Conservation (phyloP, 257 asterid species). For the Rauvolfia tetraphylla region DNA sequence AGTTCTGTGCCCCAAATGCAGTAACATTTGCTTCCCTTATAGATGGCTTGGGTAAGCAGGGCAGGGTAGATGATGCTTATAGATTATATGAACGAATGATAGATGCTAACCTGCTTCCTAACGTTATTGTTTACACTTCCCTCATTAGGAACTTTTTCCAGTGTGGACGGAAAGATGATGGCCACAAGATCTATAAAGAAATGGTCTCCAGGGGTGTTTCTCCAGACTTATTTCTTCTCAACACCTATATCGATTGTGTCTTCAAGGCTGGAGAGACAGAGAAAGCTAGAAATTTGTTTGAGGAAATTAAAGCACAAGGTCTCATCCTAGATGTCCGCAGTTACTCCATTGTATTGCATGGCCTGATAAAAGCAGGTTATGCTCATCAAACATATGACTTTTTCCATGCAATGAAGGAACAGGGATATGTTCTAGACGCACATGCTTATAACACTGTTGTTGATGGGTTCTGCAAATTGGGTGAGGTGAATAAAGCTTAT, state of each 20-base stretch:
- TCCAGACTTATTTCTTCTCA: slow-evolving; percentile 68
- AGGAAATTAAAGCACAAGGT: slow-evolving; percentile 50
- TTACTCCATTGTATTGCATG: slow-evolving; percentile 75
- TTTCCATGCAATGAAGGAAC: slow-evolving; percentile 71
- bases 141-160: slow-evolving; percentile 69
- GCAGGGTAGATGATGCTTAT: slow-evolving; percentile 75
- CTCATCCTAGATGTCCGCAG: slow-evolving; percentile 72
- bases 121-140: slow-evolving; percentile 67
- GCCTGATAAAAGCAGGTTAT: slow-evolving; percentile 76
- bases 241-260: slow-evolving; percentile 79
- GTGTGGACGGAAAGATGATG: slow-evolving; percentile 63
- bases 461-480: slow-evolving; percentile 83
- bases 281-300: slow-evolving; percentile 64
- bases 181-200: slow-evolving; percentile 78
- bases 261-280: slow-evolving; percentile 76
- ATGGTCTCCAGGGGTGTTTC: slow-evolving; percentile 50
- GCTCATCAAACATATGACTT: slow-evolving; percentile 73
- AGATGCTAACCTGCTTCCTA: slow-evolving; percentile 47
- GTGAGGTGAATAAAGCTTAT: slow-evolving; percentile 80
- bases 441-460: slow-evolving; percentile 73
- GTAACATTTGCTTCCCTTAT: slow-evolving; percentile 71
- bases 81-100: slow-evolving; percentile 63
- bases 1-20: slow-evolving; percentile 55
- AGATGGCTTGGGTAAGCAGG: slow-evolving; percentile 81
- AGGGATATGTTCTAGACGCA: slow-evolving; percentile 68